Conservation (phyloP, 2,329 filamentous ascomycete species). For the Daldinia sp. region DNA sequence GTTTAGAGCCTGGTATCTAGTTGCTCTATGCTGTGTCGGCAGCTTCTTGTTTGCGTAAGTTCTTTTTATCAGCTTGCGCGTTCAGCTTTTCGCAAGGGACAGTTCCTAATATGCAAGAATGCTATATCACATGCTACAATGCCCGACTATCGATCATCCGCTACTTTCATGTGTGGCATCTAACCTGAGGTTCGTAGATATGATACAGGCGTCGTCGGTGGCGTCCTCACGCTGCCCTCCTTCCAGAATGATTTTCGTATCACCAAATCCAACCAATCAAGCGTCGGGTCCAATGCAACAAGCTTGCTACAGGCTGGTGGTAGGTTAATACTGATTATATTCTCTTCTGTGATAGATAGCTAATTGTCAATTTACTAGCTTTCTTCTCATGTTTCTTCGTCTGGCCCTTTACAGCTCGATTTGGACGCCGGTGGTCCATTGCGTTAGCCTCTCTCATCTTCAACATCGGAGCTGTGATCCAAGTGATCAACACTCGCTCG, state of each 20-base stretch:
- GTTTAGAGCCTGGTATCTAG: constrained; percentile 50
- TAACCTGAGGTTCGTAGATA: constrained; percentile 44
- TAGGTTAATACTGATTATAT: constrained; percentile 25
- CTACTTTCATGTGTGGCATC: constrained; percentile 29
- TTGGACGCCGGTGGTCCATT: constrained; percentile 52
- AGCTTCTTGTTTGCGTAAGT: constrained; percentile 48
- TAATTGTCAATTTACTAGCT: constrained; percentile 39
- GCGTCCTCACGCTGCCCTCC: constrained; percentile 50
- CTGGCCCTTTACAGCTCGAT: constrained; percentile 53
- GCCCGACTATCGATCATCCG: neutral
- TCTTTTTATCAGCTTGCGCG: neutral
- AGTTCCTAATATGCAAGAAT: neutral
- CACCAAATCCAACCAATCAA: constrained; percentile 42
- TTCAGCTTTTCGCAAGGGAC: too few species aligned
- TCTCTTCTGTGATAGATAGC: neutral
- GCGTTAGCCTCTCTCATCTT: constrained; percentile 53
- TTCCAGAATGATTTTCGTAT: constrained; percentile 52
- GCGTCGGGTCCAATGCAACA: constrained; percentile 51
- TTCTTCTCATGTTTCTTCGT: constrained; percentile 55
- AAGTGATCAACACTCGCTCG: constrained; percentile 50
- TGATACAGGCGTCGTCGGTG: constrained; percentile 55
- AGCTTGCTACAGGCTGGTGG: constrained; percentile 54
- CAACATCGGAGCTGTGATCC: constrained; percentile 53
- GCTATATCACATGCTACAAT: neutral
- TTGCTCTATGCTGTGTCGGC: constrained; percentile 50